Conservation (phyloP, 73 alveolate genomes). For the Diophrys sp. region DNA sequence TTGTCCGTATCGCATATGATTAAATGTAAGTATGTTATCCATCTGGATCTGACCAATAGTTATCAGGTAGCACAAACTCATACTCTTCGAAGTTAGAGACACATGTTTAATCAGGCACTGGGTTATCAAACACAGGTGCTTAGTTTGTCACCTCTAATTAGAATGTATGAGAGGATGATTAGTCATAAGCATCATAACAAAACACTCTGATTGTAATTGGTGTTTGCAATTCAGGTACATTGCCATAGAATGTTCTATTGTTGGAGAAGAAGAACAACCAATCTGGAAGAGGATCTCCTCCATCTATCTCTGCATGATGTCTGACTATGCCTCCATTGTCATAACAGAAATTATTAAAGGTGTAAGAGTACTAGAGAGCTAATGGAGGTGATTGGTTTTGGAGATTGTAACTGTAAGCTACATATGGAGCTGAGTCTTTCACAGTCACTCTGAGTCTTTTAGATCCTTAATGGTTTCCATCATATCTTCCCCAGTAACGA, state of each 20-base stretch:
- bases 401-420: background rate
- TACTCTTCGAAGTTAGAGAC: too few relatives aligned
- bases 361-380: background rate
- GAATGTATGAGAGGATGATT: too few relatives aligned
- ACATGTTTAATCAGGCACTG: too few relatives aligned
- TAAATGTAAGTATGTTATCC: too few relatives aligned
- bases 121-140: too few relatives aligned
- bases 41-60: too few relatives aligned
- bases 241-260: background rate
- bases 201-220: background rate
- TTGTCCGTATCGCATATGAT: too few relatives aligned
- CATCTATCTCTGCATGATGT: background rate
- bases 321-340: background rate
- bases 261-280: background rate
- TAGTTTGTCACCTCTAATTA: too few relatives aligned
- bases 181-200: too few relatives aligned
- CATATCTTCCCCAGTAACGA: background rate
- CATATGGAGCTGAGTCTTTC: background rate
- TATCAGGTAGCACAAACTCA: too few relatives aligned
- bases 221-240: background rate
- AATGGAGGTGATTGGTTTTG: background rate
- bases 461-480: background rate
- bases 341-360: background rate
- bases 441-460: background rate
- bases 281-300: background rate